Base-by-base conservation (phyloP, 2,329 filamentous ascomycete species). In the Paraphaeosphaeria sporulosa region DNA sequence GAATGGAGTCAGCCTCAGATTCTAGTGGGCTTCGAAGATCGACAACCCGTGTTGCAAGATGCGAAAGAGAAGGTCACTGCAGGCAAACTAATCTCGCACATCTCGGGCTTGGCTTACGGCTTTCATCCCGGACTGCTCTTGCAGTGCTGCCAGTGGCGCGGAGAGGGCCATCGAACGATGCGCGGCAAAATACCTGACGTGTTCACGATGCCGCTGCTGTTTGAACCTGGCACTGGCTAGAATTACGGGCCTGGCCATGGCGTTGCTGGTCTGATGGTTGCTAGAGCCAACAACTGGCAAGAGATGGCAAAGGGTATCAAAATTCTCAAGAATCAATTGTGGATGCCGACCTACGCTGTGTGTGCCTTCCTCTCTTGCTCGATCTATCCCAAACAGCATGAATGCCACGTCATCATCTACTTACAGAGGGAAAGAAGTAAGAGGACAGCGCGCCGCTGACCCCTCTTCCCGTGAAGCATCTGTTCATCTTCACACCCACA, bases 201-300 rank as follows among this genome's bases (percentile, higher is more conserved):
- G 5, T 67, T 63, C 44, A 44, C 40, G 3, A 57, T 58, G 12
- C 71, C 70, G 6, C 62, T 74, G 10, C 9, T 72, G n/a, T 73
- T 68, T 54, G 71, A 74, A 51, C 71, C 71, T 1, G 69, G 71
- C 19, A 63, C 60, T n/a, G 58, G 48, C 0, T 72, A 60, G 53
- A 55, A 62, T 0, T 73, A 75, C 42, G 70, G 68, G 1, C 48
- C 56, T 51, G 60, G 71, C 19, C 56, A 69, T 34, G 71, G 72
- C 43, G 62, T 71, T 50, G 70, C 60, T 1, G 71, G 71, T 3
- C 52, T 71, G 38, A 68, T 72, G 65, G 54, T 72, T 7, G 70
- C 68, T 46, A 63, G 68, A 46, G 62, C 69, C 4, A 67, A 68
- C 42, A 49, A 59, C 2, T 60, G 60, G 57, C 64, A 64, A 46